These are phyloP conservation scores for Mimosa bimucronata DNA, from an alignment of 306 rosid species.

Conservation along the genomic window DNA sequence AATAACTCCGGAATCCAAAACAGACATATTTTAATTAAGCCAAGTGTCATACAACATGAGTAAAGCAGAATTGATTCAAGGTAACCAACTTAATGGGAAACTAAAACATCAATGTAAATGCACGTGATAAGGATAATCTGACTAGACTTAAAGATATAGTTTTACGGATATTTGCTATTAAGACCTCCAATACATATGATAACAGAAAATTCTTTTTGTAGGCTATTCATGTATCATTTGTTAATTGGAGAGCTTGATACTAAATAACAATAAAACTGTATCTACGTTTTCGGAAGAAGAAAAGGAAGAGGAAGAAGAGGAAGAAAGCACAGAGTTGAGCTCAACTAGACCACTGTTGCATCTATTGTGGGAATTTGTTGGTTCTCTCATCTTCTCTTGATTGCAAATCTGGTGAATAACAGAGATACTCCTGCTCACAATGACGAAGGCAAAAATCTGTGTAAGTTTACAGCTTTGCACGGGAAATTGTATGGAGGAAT, in stretches of 20 bases:
- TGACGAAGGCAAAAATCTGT: slow-evolving; percentile 15
- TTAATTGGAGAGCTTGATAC: not conserved
- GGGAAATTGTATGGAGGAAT: slow-evolving; percentile 27
- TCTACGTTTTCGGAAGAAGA: not conserved
- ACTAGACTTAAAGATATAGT: not conserved
- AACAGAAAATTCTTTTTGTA: not conserved
- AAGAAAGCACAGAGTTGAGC: slow-evolving; percentile 4
- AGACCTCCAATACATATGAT: not conserved
- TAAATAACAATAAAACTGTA: not conserved
- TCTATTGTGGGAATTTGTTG: slow-evolving; percentile 37
- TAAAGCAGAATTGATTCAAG: slow-evolving; percentile 36
- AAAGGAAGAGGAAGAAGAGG: not conserved
- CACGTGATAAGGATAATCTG: slow-evolving; percentile 35
- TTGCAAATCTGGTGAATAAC: slow-evolving; percentile 32
- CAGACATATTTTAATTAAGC: slow-evolving; percentile 35
- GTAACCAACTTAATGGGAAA: slow-evolving; percentile 38
- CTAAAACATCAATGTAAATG: slow-evolving; percentile 27
- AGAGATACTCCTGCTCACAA: slow-evolving; percentile 39
- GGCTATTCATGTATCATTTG: not conserved
- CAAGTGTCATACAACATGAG: slow-evolving; percentile 34
- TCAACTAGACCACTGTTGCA: slow-evolving; percentile 45
- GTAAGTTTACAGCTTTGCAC: slow-evolving; percentile 38
- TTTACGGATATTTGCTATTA: not conserved
- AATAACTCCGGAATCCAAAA: slow-evolving; percentile 34
- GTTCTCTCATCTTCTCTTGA: slow-evolving; percentile 42